A percentile compares a stretch with the other conserved stretches of the same genome.
Evolutionary conservation across 805 yeast species (phyloP).

Genomic region (Wickerhamomyces sydowiorum): DNA sequence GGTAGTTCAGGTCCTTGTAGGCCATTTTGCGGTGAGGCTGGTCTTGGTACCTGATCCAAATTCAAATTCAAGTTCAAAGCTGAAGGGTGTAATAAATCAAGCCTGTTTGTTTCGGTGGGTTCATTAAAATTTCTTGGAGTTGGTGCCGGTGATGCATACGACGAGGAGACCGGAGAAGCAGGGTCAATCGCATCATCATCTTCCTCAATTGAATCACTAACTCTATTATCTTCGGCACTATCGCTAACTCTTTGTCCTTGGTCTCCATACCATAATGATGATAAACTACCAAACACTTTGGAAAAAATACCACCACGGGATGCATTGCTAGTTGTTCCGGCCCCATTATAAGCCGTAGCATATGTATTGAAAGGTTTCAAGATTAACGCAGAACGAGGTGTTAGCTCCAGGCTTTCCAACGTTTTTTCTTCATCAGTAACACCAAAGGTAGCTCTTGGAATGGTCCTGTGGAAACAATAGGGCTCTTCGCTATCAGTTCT

Average conservation of each 20-base stretch:
- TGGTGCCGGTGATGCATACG: slow-evolving; percentile 24
- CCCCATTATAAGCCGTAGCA: slow-evolving; percentile 22
- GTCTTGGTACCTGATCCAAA: slow-evolving; percentile 11
- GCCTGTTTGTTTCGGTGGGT: slow-evolving; percentile 1
- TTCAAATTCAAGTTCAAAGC: slow-evolving; percentile 12
- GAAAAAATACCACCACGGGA: slow-evolving; percentile 23
- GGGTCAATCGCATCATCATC: slow-evolving; percentile 7
- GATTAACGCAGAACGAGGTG: slow-evolving; percentile 70
- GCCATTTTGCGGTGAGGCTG: slow-evolving; percentile 12
- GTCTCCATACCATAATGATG: slow-evolving; percentile 27
- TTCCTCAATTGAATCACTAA: neutral
- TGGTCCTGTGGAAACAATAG: slow-evolving; percentile 40
- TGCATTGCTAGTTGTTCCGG: slow-evolving; percentile 11
- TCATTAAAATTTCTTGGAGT: slow-evolving; percentile 12
- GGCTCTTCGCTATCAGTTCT: slow-evolving; percentile 43
- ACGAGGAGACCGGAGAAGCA: slow-evolving; percentile 13
- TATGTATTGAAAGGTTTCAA: slow-evolving; percentile 50
- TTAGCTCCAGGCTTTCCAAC: slow-evolving; percentile 49
- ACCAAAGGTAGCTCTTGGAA: slow-evolving; percentile 60
- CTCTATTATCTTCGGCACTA: neutral
- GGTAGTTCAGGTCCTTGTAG: neutral
- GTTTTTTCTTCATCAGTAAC: slow-evolving; percentile 54
- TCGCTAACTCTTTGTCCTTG: neutral
- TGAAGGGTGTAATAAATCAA: slow-evolving; percentile 17
- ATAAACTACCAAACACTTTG: slow-evolving; percentile 26